Conservation (phyloP, 768 basidiomycete species). For the Saitozyma podzolica region DNA sequence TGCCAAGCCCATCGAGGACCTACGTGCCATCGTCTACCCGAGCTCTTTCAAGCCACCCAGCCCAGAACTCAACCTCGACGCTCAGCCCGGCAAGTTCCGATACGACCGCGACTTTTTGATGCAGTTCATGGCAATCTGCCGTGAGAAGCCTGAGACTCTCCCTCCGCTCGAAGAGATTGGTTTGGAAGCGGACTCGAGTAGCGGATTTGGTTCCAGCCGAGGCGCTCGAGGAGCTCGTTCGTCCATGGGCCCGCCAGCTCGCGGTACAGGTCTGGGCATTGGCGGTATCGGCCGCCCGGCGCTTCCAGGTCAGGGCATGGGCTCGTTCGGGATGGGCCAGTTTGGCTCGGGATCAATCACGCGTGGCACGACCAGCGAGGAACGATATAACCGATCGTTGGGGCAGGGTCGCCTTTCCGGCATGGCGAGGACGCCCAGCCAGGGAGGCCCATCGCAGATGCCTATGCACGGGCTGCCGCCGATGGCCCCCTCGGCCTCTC, state of each 20-base stretch:
- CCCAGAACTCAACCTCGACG: slow-evolving; percentile 78
- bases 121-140: slow-evolving; percentile 93
- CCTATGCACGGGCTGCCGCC: slow-evolving; percentile 26
- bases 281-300: slow-evolving; percentile 34
- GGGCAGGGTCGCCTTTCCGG: slow-evolving; percentile 38
- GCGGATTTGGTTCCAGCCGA: slow-evolving; percentile 53
- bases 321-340: slow-evolving; percentile 44
- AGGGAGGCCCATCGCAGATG: slow-evolving; percentile 51
- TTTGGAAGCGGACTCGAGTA: slow-evolving; percentile 70
- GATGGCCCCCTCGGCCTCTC: slow-evolving; percentile 34
- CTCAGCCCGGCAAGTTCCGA: slow-evolving; percentile 87
- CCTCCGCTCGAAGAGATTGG: slow-evolving; percentile 89
- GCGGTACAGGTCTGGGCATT: slow-evolving; percentile 56
- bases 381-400: slow-evolving; percentile 26
- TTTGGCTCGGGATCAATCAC: slow-evolving; percentile 36
- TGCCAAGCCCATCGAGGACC: slow-evolving; percentile 81
- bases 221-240: slow-evolving; percentile 59
- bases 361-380: slow-evolving; percentile 38
- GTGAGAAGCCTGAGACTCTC: slow-evolving; percentile 87
- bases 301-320: slow-evolving; percentile 43
- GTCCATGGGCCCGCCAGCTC: slow-evolving; percentile 55
- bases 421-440: slow-evolving; percentile 66
- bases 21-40: slow-evolving; percentile 75
- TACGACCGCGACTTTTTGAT: slow-evolving; percentile 97
- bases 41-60: slow-evolving; percentile 78